Conservation (phyloP, 306 rosid genomes). For the Trichosanthes cucumerina region DNA sequence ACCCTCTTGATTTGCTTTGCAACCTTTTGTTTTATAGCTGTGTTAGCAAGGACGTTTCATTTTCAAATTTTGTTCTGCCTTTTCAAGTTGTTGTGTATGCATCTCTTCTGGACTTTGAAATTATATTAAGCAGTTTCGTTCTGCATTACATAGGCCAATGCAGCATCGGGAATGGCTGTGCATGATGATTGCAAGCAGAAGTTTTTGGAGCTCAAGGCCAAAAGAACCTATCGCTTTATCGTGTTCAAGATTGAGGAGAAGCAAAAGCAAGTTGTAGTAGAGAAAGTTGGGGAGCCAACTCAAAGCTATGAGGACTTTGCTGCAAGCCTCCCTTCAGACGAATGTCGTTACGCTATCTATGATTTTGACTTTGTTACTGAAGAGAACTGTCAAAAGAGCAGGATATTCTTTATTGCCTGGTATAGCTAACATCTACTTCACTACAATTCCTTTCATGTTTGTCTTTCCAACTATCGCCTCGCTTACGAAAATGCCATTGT, state of each 20-base stretch:
- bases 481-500: neutral
- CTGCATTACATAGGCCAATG: constrained; percentile 45
- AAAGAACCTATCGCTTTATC: constrained; percentile 62
- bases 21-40: neutral
- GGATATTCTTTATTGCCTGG: constrained; percentile 79
- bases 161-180: constrained; percentile 77
- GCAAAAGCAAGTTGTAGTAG: constrained; percentile 79
- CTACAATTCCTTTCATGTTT: neutral
- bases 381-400: constrained; percentile 70
- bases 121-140: neutral
- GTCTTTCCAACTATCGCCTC: neutral
- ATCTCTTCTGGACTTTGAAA: neutral
- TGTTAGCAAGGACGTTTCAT: neutral
- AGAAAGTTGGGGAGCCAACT: constrained; percentile 65
- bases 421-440: constrained; percentile 12
- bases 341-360: constrained; percentile 76
- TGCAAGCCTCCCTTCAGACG: constrained; percentile 65
- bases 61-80: neutral
- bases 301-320: constrained; percentile 58
- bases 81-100: neutral
- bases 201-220: constrained; percentile 71
- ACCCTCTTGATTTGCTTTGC: neutral
- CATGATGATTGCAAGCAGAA: constrained; percentile 70
- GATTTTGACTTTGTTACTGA: constrained; percentile 73
- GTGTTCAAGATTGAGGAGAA: constrained; percentile 77